Conservation (phyloP, 192 early-diverging fungal species). For the Umbelopsis sp. region DNA sequence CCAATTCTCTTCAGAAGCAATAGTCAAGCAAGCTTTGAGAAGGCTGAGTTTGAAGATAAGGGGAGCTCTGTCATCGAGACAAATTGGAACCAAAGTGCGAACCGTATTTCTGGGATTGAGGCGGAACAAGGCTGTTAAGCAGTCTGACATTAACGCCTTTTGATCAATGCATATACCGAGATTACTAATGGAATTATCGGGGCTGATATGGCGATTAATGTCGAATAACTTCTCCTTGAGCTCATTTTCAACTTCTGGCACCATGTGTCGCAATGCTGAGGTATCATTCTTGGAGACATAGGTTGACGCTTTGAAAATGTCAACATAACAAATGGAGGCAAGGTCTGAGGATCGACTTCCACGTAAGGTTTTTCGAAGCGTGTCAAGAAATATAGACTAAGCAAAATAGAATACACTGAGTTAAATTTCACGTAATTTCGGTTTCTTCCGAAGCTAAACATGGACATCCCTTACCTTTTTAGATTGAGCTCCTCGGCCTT, state of each 20-base stretch:
- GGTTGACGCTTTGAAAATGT: constrained; percentile 72
- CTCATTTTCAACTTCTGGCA: constrained; percentile 75
- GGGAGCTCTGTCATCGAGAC: constrained; percentile 70
- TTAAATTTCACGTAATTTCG: neutral
- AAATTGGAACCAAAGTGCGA: constrained; percentile 66
- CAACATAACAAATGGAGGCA: constrained; percentile 71
- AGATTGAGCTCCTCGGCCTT: constrained; percentile 23
- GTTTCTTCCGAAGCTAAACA: neutral
- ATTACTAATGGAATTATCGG: constrained; percentile 29
- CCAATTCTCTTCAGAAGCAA: constrained; percentile 65
- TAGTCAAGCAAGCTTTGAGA: constrained; percentile 70
- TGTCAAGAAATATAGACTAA: constrained; percentile 54
- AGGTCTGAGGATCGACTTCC: constrained; percentile 63
- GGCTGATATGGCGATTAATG: constrained; percentile 43
- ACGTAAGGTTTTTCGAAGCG: constrained; percentile 53
- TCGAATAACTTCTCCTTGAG: constrained; percentile 78
- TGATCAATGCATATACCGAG: constrained; percentile 74
- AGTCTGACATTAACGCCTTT: constrained; percentile 66
- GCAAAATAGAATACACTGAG: constrained; percentile 4
- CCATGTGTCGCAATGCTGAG: constrained; percentile 61
- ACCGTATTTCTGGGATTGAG: constrained; percentile 77
- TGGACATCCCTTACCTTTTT: constrained; percentile 36
- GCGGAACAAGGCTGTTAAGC: constrained; percentile 77
- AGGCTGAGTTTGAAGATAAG: constrained; percentile 80
- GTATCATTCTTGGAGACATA: constrained; percentile 66